phyloP scores from a whole-genome alignment of 169 alveolate species.

The Besnoitia besnoiti region DNA sequence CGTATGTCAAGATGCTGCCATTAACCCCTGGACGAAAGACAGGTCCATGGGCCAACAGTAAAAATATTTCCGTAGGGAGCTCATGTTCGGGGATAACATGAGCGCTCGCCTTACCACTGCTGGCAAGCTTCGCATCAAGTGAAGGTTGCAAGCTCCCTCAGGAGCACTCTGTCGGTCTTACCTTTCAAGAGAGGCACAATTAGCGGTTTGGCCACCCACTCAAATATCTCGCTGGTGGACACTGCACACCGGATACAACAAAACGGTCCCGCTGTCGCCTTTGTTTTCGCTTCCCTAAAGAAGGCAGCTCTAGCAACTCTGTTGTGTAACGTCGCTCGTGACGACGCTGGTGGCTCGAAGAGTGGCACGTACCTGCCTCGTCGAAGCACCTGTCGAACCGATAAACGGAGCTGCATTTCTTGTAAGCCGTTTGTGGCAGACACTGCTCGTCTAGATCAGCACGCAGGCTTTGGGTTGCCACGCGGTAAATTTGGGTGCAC shows the following conservation, averaged over 20 bases:
- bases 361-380: not conserved
- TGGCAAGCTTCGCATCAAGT: no score
- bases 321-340: no score
- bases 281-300: not conserved
- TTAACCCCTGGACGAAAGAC: not conserved
- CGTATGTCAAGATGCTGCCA: slow-evolving; percentile 18
- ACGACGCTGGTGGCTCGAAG: not conserved
- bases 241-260: not conserved
- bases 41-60: no score
- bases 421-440: not conserved
- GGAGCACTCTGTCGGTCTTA: no score
- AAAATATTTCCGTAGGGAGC: no score
- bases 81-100: no score
- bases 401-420: not conserved
- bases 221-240: not conserved
- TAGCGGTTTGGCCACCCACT: slow-evolving; percentile 3
- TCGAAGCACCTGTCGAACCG: slow-evolving; percentile 22
- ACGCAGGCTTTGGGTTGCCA: not conserved
- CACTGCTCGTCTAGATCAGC: not conserved
- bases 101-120: no score
- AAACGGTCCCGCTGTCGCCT: no score
- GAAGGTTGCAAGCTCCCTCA: no score
- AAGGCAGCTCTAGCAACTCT: not conserved
- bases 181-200: slow-evolving; percentile 17
- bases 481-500: not conserved